Evolutionary conservation across 129 eudicot species (phyloP).

Genomic region (Artemisia argyi): DNA sequence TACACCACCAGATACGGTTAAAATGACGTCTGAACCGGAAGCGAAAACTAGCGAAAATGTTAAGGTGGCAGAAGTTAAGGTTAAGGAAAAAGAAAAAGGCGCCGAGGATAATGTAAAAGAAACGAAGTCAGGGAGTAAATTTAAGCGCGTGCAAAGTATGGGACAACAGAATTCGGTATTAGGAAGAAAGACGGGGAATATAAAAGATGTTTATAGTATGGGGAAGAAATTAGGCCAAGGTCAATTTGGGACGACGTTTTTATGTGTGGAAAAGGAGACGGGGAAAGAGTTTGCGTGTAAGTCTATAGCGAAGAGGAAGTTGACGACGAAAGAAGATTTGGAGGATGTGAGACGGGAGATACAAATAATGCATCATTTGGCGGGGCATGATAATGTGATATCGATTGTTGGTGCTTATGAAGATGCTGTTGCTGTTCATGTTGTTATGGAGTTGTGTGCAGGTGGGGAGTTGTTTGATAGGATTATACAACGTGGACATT

Average conservation of each 20-base stretch:
- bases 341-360: slow-evolving; percentile 98
- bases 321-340: slow-evolving; percentile 74
- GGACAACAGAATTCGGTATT: slow-evolving; percentile 79
- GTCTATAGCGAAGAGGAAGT: slow-evolving; percentile 78
- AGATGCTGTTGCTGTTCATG: slow-evolving; percentile 89
- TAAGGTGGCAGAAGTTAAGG: slow-evolving; percentile 23
- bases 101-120: slow-evolving; percentile 17
- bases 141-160: slow-evolving; percentile 52
- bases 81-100: slow-evolving; percentile 18
- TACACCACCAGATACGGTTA: slow-evolving; percentile 41
- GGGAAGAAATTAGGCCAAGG: slow-evolving; percentile 96
- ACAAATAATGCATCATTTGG: slow-evolving; percentile 94
- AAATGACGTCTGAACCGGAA: slow-evolving; percentile 36
- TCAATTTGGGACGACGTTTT: slow-evolving; percentile 84
- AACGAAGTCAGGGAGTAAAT: slow-evolving; percentile 9
- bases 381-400: slow-evolving; percentile 79
- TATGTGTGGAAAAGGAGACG: slow-evolving; percentile 57
- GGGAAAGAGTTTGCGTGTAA: slow-evolving; percentile 83
- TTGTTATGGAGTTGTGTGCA: slow-evolving; percentile 88
- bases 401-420: slow-evolving; percentile 81
- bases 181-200: slow-evolving; percentile 61
- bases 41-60: slow-evolving; percentile 20
- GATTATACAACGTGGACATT: slow-evolving; percentile 85
- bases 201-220: slow-evolving; percentile 66
- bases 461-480: slow-evolving; percentile 95